These are phyloP conservation scores for Penicillium cinerascens DNA, from an alignment of 495 filamentous ascomycete species.

Conservation along the genomic window DNA sequence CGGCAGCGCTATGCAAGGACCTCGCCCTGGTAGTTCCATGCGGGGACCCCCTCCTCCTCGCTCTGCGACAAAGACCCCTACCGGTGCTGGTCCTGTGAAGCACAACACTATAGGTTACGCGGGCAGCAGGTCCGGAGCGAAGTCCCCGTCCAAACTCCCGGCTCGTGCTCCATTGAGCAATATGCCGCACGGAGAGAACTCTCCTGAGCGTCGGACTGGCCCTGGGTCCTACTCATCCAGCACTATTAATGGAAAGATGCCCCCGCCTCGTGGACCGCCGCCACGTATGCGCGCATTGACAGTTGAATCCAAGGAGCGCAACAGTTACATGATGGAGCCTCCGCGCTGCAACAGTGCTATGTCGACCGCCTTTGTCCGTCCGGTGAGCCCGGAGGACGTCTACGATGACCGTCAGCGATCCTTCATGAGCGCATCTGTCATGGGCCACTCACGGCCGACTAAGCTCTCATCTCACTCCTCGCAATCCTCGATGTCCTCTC, in stretches of 20 bases:
- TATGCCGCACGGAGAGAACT: constrained; percentile 77
- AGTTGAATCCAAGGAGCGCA: constrained; percentile 62
- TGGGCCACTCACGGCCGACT: constrained; percentile 27
- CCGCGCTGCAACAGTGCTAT: constrained; percentile 63
- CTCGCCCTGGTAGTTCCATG: constrained; percentile 47
- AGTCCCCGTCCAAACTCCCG: constrained; percentile 77
- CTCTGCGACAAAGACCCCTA: constrained; percentile 68
- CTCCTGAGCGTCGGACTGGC: constrained; percentile 65
- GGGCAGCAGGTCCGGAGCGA: constrained; percentile 37
- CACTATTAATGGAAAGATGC: constrained; percentile 57
- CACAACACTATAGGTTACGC: constrained; percentile 54
- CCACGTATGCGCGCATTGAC: constrained; percentile 85
- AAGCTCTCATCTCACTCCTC: constrained; percentile 38
- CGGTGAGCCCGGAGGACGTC: constrained; percentile 78
- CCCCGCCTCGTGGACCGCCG: constrained; percentile 66
- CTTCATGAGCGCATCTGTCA: constrained; percentile 46
- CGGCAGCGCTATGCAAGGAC: constrained; percentile 47
- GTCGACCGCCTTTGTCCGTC: constrained; percentile 65
- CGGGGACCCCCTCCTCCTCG: constrained; percentile 52
- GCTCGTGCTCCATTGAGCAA: constrained; percentile 75
- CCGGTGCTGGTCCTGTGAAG: constrained; percentile 43
- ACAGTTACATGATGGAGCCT: constrained; percentile 53
- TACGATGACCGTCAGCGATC: constrained; percentile 68
- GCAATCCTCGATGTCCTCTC: constrained; percentile 37
- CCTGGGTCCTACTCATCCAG: constrained; percentile 48